Evolutionary conservation across 2,329 filamentous ascomycete genomes (phyloP).

Genomic region (Trichocomaceae sp.): DNA sequence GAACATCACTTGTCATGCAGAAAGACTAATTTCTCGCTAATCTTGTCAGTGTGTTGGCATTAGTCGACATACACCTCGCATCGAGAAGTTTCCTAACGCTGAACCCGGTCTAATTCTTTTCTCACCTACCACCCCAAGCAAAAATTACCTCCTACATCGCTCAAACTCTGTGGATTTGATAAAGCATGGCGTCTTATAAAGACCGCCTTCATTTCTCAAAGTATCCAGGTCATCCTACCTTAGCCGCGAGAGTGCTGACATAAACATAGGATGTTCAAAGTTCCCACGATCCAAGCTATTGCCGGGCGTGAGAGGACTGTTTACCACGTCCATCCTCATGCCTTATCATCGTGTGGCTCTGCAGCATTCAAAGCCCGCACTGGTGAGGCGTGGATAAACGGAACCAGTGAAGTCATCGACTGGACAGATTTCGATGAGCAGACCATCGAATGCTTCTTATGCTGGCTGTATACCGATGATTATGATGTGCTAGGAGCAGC

Average conservation of each 20-base stretch:
- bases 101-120: no score
- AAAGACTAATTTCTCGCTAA: no score
- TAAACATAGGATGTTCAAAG: neutral
- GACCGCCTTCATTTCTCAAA: no score
- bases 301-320: neutral
- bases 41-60: no score
- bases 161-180: neutral
- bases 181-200: neutral
- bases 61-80: no score
- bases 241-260: neutral
- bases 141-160: no score
- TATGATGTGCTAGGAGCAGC: neutral
- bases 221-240: no score
- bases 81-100: no score
- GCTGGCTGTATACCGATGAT: slow-evolving; percentile 1
- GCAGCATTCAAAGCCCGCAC: neutral
- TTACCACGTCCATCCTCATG: neutral
- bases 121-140: no score
- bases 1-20: no score
- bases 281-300: neutral
- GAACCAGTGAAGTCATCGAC: neutral
- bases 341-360: neutral
- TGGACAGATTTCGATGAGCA: neutral
- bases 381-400: neutral
- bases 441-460: neutral